Evolutionary conservation across 2,329 filamentous ascomycete species (phyloP).

Genomic region (Sporothrix pseudoabietina): DNA sequence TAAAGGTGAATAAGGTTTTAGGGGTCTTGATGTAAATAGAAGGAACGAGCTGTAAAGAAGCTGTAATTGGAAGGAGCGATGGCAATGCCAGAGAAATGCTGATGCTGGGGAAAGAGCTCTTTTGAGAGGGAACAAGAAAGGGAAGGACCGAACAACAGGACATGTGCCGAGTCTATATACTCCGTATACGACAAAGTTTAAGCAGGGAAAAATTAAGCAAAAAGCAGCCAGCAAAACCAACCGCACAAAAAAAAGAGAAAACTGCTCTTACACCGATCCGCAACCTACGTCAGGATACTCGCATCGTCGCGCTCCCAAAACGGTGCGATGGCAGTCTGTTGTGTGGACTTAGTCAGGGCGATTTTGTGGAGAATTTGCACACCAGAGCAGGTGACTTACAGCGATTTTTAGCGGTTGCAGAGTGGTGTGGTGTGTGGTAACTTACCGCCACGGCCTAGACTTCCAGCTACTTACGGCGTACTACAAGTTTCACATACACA

Average conservation of each 20-base stretch:
- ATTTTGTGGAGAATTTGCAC: neutral
- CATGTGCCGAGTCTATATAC: conserved; percentile 9
- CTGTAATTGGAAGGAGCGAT: neutral
- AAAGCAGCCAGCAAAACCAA: neutral
- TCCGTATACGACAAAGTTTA: neutral
- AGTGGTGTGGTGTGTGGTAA: neutral
- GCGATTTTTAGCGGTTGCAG: neutral
- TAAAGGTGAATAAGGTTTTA: neutral
- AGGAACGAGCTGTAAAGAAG: neutral
- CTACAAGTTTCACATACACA: no score
- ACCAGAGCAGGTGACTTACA: conserved; percentile 3
- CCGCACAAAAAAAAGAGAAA: neutral
- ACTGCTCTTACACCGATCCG: neutral
- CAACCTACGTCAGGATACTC: conserved; percentile 13
- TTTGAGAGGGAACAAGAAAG: neutral
- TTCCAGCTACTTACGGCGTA: neutral
- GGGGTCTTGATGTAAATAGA: neutral
- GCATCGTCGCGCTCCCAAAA: neutral
- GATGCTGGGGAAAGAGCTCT: neutral
- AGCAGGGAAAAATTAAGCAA: neutral
- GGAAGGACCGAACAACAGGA: neutral
- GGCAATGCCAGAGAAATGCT: conserved; percentile 4
- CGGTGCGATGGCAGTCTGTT: neutral
- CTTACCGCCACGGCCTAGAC: neutral
- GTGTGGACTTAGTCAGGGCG: conserved; percentile 12